Evolutionary conservation across 2,329 filamentous ascomycete genomes (phyloP).

Genomic region (Fusarium annulatum): DNA sequence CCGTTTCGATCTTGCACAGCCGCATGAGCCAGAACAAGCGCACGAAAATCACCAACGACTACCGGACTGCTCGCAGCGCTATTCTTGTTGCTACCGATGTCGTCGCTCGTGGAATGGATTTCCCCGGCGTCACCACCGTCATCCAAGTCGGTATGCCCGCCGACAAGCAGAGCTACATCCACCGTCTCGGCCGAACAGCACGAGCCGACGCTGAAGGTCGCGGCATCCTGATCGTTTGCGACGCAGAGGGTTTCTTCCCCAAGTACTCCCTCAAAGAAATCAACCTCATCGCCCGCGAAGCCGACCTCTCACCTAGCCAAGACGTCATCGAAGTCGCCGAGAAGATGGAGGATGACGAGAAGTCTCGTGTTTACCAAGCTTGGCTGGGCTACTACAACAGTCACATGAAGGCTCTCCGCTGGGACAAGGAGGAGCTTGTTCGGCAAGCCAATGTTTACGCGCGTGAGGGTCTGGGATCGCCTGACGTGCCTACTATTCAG

Average conservation of each 20-base stretch:
- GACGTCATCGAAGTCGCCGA: slow-evolving; percentile 55
- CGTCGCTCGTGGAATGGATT: slow-evolving; percentile 78
- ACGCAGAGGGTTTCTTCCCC: slow-evolving; percentile 63
- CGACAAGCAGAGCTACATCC: slow-evolving; percentile 73
- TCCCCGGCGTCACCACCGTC: slow-evolving; percentile 75
- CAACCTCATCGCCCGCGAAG: slow-evolving; percentile 58
- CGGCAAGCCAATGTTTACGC: slow-evolving; percentile 63
- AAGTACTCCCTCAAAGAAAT: slow-evolving; percentile 65
- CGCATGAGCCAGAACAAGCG: slow-evolving; percentile 63
- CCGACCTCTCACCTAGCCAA: slow-evolving; percentile 56
- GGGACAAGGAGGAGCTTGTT: slow-evolving; percentile 60
- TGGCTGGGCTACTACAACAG: slow-evolving; percentile 69
- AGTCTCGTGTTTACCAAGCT: slow-evolving; percentile 64
- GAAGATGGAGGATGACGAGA: slow-evolving; percentile 57
- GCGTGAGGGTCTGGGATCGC: slow-evolving; percentile 57
- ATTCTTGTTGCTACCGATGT: slow-evolving; percentile 78
- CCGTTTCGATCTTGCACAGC: slow-evolving; percentile 60
- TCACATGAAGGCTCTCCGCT: slow-evolving; percentile 57
- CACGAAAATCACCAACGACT: slow-evolving; percentile 70
- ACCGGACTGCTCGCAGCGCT: slow-evolving; percentile 61
- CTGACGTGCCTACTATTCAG: slow-evolving; percentile 59
- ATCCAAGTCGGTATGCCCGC: slow-evolving; percentile 71
- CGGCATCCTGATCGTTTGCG: slow-evolving; percentile 68
- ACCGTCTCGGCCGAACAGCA: slow-evolving; percentile 74
- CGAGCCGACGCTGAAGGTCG: slow-evolving; percentile 73